Conservation (phyloP, 2,329 filamentous ascomycete species). For the Trematosphaeria pertusa region DNA sequence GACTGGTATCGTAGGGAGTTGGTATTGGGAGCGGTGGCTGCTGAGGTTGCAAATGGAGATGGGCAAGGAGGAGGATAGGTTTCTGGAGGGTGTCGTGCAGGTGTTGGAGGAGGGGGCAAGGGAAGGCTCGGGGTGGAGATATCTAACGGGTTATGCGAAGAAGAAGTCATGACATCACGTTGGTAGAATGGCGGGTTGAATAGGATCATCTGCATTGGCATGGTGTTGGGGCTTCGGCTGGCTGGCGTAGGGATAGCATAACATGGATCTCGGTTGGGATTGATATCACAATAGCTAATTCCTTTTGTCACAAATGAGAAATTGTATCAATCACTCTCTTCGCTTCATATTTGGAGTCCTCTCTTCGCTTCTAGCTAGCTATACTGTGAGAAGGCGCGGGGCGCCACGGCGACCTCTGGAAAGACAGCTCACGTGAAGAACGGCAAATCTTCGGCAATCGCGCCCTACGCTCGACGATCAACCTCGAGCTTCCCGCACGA, state of each 20-base stretch:
- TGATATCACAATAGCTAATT: slow-evolving; percentile 40
- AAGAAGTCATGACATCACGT: slow-evolving; percentile 35
- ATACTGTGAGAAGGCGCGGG: too few species aligned
- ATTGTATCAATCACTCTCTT: slow-evolving; percentile 21
- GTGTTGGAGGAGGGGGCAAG: slow-evolving; percentile 68
- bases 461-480: slow-evolving; percentile 8
- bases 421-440: slow-evolving; percentile 15
- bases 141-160: slow-evolving; percentile 60
- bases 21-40: slow-evolving; percentile 97
- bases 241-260: slow-evolving; percentile 4
- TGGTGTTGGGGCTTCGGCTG: slow-evolving; percentile 27
- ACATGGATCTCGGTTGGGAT: too few species aligned
- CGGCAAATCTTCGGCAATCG: slow-evolving; percentile 25
- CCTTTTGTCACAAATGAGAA: slow-evolving; percentile 22
- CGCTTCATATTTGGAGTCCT: not conserved
- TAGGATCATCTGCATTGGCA: slow-evolving; percentile 18
- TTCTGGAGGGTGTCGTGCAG: slow-evolving; percentile 63
- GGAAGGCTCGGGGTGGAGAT: slow-evolving; percentile 65
- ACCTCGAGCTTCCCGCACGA: slow-evolving; percentile 13
- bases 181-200: slow-evolving; percentile 11
- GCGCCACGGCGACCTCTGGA: too few species aligned
- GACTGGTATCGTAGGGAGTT: slow-evolving; percentile 82
- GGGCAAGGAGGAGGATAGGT: slow-evolving; percentile 65
- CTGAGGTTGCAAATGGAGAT: slow-evolving; percentile 87
- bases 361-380: too few species aligned